Percentiles rank a stretch among this genome's conserved stretches.
Evolutionary conservation across 441 rosid genomes (phyloP).

Genomic region (Gossypium aridum): DNA sequence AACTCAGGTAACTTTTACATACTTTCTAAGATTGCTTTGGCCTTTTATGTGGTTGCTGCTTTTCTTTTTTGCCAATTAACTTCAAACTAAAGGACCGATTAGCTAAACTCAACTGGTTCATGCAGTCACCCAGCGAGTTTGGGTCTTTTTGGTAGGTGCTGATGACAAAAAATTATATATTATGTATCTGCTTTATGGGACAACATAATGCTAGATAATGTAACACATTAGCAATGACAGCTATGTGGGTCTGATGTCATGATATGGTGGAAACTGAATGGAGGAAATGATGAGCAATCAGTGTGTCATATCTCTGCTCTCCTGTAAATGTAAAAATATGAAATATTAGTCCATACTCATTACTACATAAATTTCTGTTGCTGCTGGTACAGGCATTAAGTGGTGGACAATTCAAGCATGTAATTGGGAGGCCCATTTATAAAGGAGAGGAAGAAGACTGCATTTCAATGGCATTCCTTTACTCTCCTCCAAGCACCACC

Average conservation of each 20-base stretch:
- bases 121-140: too few species aligned
- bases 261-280: neutral
- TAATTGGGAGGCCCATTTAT: conserved; percentile 59
- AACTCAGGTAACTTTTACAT: conserved; percentile 31
- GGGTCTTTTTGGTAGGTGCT: neutral
- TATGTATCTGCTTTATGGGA: neutral
- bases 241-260: conserved; percentile 4
- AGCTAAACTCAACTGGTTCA: too few species aligned
- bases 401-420: conserved; percentile 64
- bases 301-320: neutral
- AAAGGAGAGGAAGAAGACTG: conserved; percentile 29
- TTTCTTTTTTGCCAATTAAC: neutral
- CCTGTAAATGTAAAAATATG: neutral
- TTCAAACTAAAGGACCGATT: neutral
- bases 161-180: neutral
- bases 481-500: conserved; percentile 23
- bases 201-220: conserved; percentile 5
- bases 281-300: neutral
- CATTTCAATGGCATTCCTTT: conserved; percentile 66
- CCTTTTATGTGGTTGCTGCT: neutral
- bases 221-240: neutral
- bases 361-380: neutral
- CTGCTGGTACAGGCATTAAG: conserved; percentile 31
- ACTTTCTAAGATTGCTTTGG: neutral
- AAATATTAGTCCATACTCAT: neutral